These are phyloP conservation scores for Penicillium sp. DNA, from an alignment of 2,329 filamentous ascomycete genomes.

Conservation along the genomic window DNA sequence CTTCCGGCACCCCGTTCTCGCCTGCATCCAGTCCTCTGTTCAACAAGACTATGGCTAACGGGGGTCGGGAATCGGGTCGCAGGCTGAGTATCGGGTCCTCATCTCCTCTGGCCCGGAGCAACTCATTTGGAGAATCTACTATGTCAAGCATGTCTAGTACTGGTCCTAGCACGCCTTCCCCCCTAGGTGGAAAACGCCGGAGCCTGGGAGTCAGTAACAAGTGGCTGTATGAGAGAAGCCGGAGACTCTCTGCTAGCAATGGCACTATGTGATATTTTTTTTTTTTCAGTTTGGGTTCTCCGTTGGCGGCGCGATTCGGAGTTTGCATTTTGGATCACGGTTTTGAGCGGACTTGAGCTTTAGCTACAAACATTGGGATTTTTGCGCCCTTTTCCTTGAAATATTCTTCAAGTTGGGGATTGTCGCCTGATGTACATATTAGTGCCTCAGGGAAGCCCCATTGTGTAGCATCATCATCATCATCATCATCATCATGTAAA, in stretches of 20 bases:
- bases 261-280: conserved; percentile 33
- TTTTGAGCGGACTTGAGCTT: conserved; percentile 21
- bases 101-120: conserved; percentile 44
- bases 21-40: conserved; percentile 61
- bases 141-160: conserved; percentile 48
- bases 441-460: neutral
- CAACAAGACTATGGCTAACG: conserved; percentile 64
- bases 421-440: neutral
- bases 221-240: conserved; percentile 87
- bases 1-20: conserved; percentile 55
- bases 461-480: neutral
- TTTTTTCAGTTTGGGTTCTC: conserved; percentile 10
- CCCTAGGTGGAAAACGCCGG: conserved; percentile 64
- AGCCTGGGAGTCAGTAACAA: conserved; percentile 84
- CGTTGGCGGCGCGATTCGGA: conserved; percentile 16
- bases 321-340: conserved; percentile 21
- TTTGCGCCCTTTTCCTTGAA: neutral
- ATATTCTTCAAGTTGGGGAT: neutral
- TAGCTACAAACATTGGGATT: conserved; percentile 15
- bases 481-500: neutral
- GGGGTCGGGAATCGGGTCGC: conserved; percentile 45
- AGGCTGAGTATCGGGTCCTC: conserved; percentile 56
- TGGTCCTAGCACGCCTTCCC: conserved; percentile 69
- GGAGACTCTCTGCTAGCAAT: conserved; percentile 42
- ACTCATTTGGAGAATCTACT: conserved; percentile 46